Evolutionary conservation across 352 stramenopile genomes (phyloP).

Genomic region (Pythium apleroticum): DNA sequence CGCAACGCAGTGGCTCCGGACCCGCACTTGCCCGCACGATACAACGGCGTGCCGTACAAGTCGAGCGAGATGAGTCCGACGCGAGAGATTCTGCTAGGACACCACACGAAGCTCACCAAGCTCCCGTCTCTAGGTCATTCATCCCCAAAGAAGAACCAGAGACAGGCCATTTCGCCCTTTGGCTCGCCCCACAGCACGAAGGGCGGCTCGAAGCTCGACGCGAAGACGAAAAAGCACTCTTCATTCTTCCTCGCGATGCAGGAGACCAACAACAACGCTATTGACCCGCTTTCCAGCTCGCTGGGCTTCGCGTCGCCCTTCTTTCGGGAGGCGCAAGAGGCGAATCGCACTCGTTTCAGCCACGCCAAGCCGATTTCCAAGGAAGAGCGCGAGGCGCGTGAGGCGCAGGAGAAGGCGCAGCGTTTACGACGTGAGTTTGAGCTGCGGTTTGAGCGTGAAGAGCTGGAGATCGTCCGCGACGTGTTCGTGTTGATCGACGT

Average conservation of each 20-base stretch:
- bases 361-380: conserved; percentile 3
- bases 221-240: conserved; percentile 18
- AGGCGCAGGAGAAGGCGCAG: conserved; percentile 1
- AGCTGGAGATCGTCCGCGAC: conserved; percentile 35
- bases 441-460: conserved; percentile 37
- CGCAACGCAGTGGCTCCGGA: conserved; percentile 21
- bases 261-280: conserved; percentile 17
- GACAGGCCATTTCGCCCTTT: neutral
- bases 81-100: conserved; percentile 48
- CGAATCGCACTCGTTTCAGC: neutral
- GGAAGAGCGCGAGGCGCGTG: conserved; percentile 5
- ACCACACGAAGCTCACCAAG: conserved; percentile 50
- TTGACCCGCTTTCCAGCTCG: conserved; percentile 25
- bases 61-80: conserved; percentile 56
- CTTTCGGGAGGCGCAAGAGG: conserved; percentile 8
- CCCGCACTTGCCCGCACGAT: conserved; percentile 54
- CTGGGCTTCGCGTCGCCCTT: conserved; percentile 34
- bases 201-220: conserved; percentile 1
- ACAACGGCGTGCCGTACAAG: conserved; percentile 64
- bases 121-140: conserved; percentile 38
- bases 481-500: conserved; percentile 69
- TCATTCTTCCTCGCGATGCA: conserved; percentile 13
- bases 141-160: conserved; percentile 2
- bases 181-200: neutral
- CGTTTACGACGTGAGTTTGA: conserved; percentile 12